Conservation (phyloP, 1,139 yeast genomes). For the Pichia sp. region DNA sequence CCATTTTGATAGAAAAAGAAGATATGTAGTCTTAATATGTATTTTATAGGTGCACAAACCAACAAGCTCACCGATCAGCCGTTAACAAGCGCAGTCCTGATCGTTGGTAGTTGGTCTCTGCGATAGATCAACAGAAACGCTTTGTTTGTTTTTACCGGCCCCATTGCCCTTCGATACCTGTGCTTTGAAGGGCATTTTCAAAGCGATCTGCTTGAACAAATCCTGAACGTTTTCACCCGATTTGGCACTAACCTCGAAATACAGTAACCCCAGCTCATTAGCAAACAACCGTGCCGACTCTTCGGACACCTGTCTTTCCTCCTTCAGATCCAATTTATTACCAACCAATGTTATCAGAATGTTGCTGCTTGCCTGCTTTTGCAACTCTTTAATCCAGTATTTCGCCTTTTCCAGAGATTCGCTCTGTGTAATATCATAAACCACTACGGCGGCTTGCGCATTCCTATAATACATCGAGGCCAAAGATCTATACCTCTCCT, state of each 20-base stretch:
- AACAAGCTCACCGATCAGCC: background rate
- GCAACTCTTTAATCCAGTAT: conserved; percentile 93
- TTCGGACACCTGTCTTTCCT: conserved; percentile 50
- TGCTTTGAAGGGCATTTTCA: conserved; percentile 50
- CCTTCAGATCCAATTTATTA: conserved; percentile 67
- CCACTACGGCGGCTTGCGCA: conserved; percentile 80
- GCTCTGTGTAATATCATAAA: conserved; percentile 62
- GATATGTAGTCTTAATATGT: background rate
- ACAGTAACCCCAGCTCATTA: conserved; percentile 69
- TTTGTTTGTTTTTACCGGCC: conserved; percentile 2
- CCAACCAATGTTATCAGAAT: conserved; percentile 86
- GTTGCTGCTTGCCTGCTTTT: conserved; percentile 80
- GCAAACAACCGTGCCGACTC: conserved; percentile 58
- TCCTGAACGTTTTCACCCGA: conserved; percentile 79
- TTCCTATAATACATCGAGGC: conserved; percentile 86
- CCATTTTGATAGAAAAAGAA: background rate
- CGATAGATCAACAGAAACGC: conserved; percentile 37
- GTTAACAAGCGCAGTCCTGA: conserved; percentile 30
- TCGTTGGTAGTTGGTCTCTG: conserved; percentile 46
- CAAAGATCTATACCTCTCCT: conserved; percentile 73
- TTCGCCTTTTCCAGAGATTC: conserved; percentile 84
- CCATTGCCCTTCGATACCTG: conserved; percentile 18
- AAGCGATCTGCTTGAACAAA: conserved; percentile 80
- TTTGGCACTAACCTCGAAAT: conserved; percentile 93
- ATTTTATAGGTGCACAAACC: background rate